Evolutionary conservation across 257 asterid genomes (phyloP).

Genomic region (Nicotiana tomentosiformis): DNA sequence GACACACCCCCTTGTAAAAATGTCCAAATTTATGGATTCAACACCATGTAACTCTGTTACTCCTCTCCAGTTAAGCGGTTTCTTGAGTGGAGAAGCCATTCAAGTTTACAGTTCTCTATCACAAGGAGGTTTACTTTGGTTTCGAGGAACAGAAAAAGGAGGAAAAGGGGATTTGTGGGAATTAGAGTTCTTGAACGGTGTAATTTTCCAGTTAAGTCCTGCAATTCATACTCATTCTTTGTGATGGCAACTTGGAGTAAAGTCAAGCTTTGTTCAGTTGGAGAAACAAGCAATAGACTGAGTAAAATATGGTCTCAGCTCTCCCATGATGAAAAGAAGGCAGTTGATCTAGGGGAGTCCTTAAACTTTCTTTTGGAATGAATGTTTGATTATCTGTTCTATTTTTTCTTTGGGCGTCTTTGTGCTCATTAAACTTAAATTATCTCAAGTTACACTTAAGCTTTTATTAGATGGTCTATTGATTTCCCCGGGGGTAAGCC

Average conservation of each 20-base stretch:
- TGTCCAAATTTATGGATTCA: not conserved
- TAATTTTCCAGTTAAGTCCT: slow-evolving; percentile 23
- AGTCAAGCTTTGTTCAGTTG: slow-evolving; percentile 26
- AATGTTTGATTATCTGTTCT: not conserved
- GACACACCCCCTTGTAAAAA: no score
- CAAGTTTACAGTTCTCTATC: slow-evolving; percentile 31
- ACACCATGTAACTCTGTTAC: not conserved
- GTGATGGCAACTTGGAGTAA: slow-evolving; percentile 27
- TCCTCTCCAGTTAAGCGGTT: slow-evolving; percentile 27
- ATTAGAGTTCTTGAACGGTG: slow-evolving; percentile 21
- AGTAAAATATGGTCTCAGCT: slow-evolving; percentile 26
- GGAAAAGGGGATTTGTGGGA: slow-evolving; percentile 12
- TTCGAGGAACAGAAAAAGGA: not conserved
- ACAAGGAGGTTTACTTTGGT: no score
- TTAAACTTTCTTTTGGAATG: not conserved
- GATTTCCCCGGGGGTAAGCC: not conserved
- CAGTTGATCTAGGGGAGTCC: not conserved
- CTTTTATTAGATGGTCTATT: not conserved
- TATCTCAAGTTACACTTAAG: not conserved
- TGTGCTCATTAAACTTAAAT: not conserved
- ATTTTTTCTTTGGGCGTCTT: not conserved
- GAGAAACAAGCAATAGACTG: slow-evolving; percentile 28
- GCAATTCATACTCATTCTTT: slow-evolving; percentile 30
- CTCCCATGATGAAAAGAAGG: slow-evolving; percentile 23
- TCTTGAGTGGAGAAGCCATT: slow-evolving; percentile 26